A percentile compares a stretch with the other conserved stretches of the same genome.
Evolutionary conservation across 345 rosid genomes (phyloP).

Genomic region (Stellera chamaejasme): DNA sequence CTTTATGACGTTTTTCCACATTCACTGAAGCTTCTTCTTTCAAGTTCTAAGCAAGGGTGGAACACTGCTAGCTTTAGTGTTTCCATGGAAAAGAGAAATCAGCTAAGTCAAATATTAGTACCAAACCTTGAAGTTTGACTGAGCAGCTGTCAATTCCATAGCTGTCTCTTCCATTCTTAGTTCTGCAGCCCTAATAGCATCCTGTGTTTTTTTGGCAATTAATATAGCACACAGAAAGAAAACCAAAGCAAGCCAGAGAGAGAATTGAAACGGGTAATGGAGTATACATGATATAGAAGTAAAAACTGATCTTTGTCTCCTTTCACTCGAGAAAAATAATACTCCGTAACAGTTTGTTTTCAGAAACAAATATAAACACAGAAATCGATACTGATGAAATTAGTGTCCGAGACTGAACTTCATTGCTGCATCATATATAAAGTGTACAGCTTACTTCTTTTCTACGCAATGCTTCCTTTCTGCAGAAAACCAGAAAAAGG

Average conservation of each 20-base stretch:
- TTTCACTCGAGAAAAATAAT: too few species aligned
- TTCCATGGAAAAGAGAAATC: constrained; percentile 6
- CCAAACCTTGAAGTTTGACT: constrained; percentile 71
- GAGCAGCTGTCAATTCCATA: constrained; percentile 62
- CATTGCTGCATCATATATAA: neutral
- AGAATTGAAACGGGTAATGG: neutral
- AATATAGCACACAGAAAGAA: neutral
- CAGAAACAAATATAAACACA: too few species aligned
- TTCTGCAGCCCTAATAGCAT: constrained; percentile 82
- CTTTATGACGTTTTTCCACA: constrained; percentile 60
- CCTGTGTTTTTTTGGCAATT: constrained; percentile 38
- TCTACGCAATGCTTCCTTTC: constrained; percentile 86
- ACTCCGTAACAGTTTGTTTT: too few species aligned
- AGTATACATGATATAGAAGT: too few species aligned
- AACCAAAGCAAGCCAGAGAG: neutral
- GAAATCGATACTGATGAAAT: neutral
- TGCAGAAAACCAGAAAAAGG: constrained; percentile 17
- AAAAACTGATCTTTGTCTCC: too few species aligned
- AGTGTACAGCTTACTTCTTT: constrained; percentile 54
- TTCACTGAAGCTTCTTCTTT: constrained; percentile 65
- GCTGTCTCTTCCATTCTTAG: constrained; percentile 66
- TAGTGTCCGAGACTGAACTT: neutral
- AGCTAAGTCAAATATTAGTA: constrained; percentile 16
- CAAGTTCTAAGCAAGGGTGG: constrained; percentile 35
- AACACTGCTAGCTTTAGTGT: constrained; percentile 14